These are phyloP conservation scores for Hirschfeldia incana DNA, from an alignment of 345 rosid genomes.

Conservation along the genomic window DNA sequence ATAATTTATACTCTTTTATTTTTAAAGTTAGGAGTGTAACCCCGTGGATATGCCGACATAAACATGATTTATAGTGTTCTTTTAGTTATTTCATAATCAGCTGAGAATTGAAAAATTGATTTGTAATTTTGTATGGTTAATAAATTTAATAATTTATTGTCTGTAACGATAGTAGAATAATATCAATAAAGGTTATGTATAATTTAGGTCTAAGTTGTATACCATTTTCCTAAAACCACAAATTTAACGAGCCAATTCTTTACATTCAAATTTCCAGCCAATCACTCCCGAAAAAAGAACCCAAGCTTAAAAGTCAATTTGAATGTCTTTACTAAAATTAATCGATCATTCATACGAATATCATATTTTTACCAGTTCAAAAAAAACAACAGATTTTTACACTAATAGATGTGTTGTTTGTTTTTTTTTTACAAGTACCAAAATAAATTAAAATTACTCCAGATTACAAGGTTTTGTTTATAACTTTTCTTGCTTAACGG, in stretches of 20 bases:
- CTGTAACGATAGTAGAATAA: neutral
- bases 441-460: too few species aligned
- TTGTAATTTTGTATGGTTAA: neutral
- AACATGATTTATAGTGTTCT: neutral
- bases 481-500: neutral
- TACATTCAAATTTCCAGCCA: neutral
- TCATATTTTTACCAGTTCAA: too few species aligned
- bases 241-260: neutral
- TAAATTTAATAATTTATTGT: neutral
- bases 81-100: neutral
- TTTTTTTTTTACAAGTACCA: too few species aligned
- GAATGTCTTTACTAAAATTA: too few species aligned
- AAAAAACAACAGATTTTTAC: too few species aligned
- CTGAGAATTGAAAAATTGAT: neutral
- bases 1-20: neutral
- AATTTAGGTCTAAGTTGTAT: too few species aligned
- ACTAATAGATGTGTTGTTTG: too few species aligned
- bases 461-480: too few species aligned
- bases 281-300: too few species aligned
- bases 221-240: neutral
- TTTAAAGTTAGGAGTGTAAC: neutral
- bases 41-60: neutral
- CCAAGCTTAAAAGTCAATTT: too few species aligned
- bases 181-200: neutral
- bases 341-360: too few species aligned